These are phyloP conservation scores for Grigorovia jiainica DNA, from an alignment of 805 yeast genomes.

Conservation along the genomic window DNA sequence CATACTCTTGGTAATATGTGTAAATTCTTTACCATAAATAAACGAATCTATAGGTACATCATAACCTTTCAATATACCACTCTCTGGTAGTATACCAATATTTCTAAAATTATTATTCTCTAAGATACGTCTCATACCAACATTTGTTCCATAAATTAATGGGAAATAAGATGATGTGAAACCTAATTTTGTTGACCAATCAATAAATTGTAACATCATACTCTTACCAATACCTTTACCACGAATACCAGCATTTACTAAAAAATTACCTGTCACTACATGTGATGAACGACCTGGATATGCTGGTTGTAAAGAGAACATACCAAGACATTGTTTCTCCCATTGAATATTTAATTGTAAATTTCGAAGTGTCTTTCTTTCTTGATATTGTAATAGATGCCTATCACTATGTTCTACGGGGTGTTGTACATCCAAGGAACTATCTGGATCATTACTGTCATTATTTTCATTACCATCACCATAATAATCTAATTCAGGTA, in stretches of 20 bases:
- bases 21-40: constrained; percentile 74
- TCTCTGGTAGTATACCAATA: constrained; percentile 74
- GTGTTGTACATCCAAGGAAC: constrained; percentile 14
- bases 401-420: constrained; percentile 6
- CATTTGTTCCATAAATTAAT: constrained; percentile 80
- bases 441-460: constrained; percentile 11
- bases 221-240: constrained; percentile 88
- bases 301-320: constrained; percentile 76
- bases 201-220: constrained; percentile 70
- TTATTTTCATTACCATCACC: constrained; percentile 8
- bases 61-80: constrained; percentile 79
- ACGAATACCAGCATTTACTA: constrained; percentile 88
- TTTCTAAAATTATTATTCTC: constrained; percentile 68
- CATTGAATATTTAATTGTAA: constrained; percentile 47
- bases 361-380: constrained; percentile 22
- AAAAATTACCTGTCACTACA: constrained; percentile 79
- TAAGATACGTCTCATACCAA: constrained; percentile 69
- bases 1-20: constrained; percentile 33
- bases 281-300: constrained; percentile 91
- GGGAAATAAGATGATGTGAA: constrained; percentile 79
- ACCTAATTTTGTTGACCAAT: constrained; percentile 88
- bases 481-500: constrained; percentile 36
- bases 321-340: constrained; percentile 89
- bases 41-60: constrained; percentile 81
- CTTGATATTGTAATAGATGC: constrained; percentile 17